A percentile compares a stretch with the other conserved stretches of the same genome.
phyloP scores from a whole-genome alignment of 1,139 yeast species.

The Yamadazyma pseudoaaseri region DNA sequence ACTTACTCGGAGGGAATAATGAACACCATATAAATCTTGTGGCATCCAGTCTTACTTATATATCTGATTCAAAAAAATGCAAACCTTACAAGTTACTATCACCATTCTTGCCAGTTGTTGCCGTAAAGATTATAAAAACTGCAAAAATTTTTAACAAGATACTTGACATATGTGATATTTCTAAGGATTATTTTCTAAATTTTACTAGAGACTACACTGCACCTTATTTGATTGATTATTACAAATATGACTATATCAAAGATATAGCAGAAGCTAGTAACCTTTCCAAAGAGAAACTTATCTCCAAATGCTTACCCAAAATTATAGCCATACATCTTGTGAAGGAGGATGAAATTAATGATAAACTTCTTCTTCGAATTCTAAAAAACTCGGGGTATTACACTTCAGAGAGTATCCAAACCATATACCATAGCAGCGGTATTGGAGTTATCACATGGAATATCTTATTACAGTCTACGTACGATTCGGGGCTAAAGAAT shows the following conservation, averaged over 20 bases:
- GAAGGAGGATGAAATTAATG: conserved; percentile 40
- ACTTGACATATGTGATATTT: conserved; percentile 63
- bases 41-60: conserved; percentile 51
- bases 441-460: conserved; percentile 46
- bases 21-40: conserved; percentile 66
- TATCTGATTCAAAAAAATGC: conserved; percentile 43
- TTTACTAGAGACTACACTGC: conserved; percentile 74
- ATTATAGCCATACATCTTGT: conserved; percentile 42
- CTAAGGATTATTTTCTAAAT: conserved; percentile 58
- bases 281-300: conserved; percentile 31
- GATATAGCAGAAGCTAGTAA: conserved; percentile 46
- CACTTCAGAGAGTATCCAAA: conserved; percentile 32
- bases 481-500: conserved; percentile 29
- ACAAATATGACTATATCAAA: conserved; percentile 60
- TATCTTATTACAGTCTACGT: conserved; percentile 36
- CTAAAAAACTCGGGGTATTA: conserved; percentile 54
- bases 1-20: conserved; percentile 57
- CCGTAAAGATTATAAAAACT: conserved; percentile 62
- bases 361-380: conserved; percentile 51
- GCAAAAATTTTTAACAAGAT: conserved; percentile 58
- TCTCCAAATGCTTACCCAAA: conserved; percentile 36
- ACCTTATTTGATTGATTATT: conserved; percentile 70
- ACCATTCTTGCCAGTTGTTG: conserved; percentile 77
- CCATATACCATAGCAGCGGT: conserved; percentile 36
- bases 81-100: conserved; percentile 72